Conservation (phyloP, 805 yeast species). For the Ogataea kodamae region DNA sequence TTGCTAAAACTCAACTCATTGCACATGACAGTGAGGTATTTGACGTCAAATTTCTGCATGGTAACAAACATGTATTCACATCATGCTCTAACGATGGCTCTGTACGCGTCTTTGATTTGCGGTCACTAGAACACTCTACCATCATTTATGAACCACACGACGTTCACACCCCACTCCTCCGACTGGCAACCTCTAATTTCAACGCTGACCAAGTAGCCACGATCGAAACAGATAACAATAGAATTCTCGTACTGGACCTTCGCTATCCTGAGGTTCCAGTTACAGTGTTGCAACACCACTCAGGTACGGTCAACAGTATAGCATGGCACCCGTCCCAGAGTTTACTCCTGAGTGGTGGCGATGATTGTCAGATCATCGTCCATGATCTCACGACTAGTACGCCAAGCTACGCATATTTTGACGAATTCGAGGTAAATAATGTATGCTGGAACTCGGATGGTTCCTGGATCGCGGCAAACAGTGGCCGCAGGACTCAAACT, state of each 20-base stretch:
- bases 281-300: conserved; percentile 63
- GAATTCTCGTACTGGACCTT: conserved; percentile 72
- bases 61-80: conserved; percentile 74
- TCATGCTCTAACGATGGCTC: conserved; percentile 96
- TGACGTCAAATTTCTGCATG: conserved; percentile 81
- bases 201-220: conserved; percentile 86
- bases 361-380: conserved; percentile 68
- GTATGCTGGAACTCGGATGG: conserved; percentile 71
- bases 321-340: conserved; percentile 82
- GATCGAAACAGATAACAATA: conserved; percentile 64
- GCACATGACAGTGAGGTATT: conserved; percentile 96
- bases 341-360: conserved; percentile 59
- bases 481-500: conserved; percentile 68
- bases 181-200: conserved; percentile 72
- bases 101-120: conserved; percentile 83
- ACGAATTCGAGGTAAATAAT: conserved; percentile 69
- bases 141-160: conserved; percentile 79
- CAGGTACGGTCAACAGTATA: conserved; percentile 65
- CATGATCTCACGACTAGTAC: conserved; percentile 49
- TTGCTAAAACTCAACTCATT: conserved; percentile 86
- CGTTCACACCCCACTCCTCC: conserved; percentile 53
- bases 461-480: conserved; percentile 75
- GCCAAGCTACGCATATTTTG: conserved; percentile 47
- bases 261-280: conserved; percentile 85
- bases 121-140: conserved; percentile 89